These are phyloP conservation scores for Grifola frondosa DNA, from an alignment of 1,284 basidiomycete genomes.

Conservation along the genomic window DNA sequence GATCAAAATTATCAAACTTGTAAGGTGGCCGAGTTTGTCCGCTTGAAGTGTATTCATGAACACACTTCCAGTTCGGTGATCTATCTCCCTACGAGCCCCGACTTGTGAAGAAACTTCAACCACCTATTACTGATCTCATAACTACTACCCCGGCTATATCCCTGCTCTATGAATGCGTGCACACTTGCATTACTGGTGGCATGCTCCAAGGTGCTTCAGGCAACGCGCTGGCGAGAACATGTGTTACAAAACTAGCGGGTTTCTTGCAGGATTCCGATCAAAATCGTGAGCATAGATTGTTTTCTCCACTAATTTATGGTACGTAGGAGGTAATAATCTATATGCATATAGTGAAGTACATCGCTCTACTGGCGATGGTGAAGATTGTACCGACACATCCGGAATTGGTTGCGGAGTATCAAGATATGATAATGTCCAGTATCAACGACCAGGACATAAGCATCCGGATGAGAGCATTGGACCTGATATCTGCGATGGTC, in stretches of 20 bases:
- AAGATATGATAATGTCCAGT: slow-evolving; percentile 88
- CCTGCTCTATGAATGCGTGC: slow-evolving; percentile 96
- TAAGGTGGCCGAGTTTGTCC: slow-evolving; percentile 37
- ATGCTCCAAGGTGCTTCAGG: slow-evolving; percentile 86
- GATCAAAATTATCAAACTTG: slow-evolving; percentile 97
- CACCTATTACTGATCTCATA: slow-evolving; percentile 93
- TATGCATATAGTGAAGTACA: slow-evolving; percentile 81
- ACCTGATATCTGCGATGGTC: slow-evolving; percentile 93
- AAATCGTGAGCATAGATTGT: slow-evolving; percentile 62
- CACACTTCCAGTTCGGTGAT: slow-evolving; percentile 75
- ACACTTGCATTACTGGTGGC: slow-evolving; percentile 95
- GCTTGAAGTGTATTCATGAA: slow-evolving; percentile 7
- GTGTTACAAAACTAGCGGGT: slow-evolving; percentile 90
- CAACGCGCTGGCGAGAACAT: slow-evolving; percentile 82
- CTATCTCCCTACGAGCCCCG: slow-evolving; percentile 91
- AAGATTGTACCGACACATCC: slow-evolving; percentile 96
- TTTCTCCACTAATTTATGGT: slow-evolving; percentile 1
- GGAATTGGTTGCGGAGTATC: slow-evolving; percentile 88
- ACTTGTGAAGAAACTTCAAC: slow-evolving; percentile 90
- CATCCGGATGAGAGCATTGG: slow-evolving; percentile 93
- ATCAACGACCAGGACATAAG: slow-evolving; percentile 94
- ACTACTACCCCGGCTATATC: slow-evolving; percentile 96
- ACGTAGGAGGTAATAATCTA: slow-evolving; percentile 5
- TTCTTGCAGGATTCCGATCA: slow-evolving; percentile 95
- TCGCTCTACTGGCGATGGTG: slow-evolving; percentile 90